Evolutionary conservation across 257 asterid genomes (phyloP).

Genomic region (Pogostemon cablin): DNA sequence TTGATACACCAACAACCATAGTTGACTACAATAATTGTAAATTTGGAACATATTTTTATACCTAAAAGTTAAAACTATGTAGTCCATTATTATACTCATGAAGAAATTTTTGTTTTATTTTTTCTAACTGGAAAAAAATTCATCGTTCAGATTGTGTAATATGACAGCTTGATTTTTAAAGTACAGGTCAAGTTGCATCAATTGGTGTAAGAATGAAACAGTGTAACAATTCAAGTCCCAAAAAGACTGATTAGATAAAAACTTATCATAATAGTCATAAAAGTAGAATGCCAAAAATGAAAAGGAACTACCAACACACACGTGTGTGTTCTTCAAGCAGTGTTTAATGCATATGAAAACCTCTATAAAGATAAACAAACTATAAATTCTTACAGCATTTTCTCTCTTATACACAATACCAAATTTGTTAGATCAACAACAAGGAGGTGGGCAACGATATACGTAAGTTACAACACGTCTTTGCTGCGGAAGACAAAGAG

Average conservation of each 20-base stretch:
- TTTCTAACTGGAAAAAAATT: not conserved
- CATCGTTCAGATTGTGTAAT: not conserved
- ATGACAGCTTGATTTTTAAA: not conserved
- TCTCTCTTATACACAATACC: not conserved
- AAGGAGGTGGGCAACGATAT: slow-evolving; percentile 20
- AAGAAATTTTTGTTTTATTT: too few species aligned
- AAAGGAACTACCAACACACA: not conserved
- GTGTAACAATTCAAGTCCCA: not conserved
- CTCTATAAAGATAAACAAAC: not conserved
- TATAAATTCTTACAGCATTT: not conserved
- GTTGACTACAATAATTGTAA: not conserved
- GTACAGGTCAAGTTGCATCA: not conserved
- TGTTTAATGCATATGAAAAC: too few species aligned
- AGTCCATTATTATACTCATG: too few species aligned
- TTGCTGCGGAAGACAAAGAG: slow-evolving; percentile 36
- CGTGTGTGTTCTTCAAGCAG: not conserved
- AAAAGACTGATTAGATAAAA: not conserved
- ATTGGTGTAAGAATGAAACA: not conserved
- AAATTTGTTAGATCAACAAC: not conserved
- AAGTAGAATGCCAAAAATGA: not conserved
- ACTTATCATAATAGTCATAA: not conserved
- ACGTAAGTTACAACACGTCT: slow-evolving; percentile 15
- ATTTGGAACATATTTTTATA: not conserved
- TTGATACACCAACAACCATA: slow-evolving; percentile 24
- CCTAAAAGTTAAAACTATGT: not conserved